phyloP scores from a whole-genome alignment of 768 basidiomycete genomes.

The Xanthoconium stramineum region DNA sequence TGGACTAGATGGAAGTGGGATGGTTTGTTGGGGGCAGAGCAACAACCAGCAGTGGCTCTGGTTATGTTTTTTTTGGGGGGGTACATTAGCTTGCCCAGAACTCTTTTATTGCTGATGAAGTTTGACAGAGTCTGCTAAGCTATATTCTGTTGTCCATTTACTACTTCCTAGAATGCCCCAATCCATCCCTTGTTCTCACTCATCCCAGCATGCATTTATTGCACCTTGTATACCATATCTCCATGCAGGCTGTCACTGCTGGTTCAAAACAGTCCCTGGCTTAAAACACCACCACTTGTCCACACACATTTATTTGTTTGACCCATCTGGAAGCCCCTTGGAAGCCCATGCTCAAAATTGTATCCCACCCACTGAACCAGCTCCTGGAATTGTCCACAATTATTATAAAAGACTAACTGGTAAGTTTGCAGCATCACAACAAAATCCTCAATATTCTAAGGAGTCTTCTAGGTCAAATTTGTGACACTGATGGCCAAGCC shows the following conservation, averaged over 20 bases:
- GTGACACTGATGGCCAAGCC: not conserved
- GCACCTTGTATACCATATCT: not conserved
- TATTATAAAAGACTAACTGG: not conserved
- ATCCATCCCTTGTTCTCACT: not conserved
- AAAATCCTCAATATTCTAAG: not conserved
- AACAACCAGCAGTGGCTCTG: too few species aligned
- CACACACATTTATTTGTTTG: not conserved
- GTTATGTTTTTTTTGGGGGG: too few species aligned
- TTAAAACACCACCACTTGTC: not conserved
- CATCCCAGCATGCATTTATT: not conserved
- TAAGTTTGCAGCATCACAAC: not conserved
- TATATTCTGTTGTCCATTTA: too few species aligned
- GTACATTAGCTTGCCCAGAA: too few species aligned
- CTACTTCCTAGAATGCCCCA: too few species aligned
- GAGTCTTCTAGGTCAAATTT: not conserved
- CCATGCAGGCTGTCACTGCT: not conserved
- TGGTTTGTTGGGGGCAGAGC: too few species aligned
- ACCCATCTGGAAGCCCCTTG: too few species aligned
- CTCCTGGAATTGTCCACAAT: not conserved
- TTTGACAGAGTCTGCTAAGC: too few species aligned
- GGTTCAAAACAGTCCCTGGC: not conserved
- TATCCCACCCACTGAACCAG: not conserved
- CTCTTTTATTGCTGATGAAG: too few species aligned
- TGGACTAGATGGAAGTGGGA: too few species aligned
- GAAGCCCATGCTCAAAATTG: not conserved